These are phyloP conservation scores for Russula brevipes DNA, from an alignment of 768 basidiomycete genomes.

Conservation along the genomic window DNA sequence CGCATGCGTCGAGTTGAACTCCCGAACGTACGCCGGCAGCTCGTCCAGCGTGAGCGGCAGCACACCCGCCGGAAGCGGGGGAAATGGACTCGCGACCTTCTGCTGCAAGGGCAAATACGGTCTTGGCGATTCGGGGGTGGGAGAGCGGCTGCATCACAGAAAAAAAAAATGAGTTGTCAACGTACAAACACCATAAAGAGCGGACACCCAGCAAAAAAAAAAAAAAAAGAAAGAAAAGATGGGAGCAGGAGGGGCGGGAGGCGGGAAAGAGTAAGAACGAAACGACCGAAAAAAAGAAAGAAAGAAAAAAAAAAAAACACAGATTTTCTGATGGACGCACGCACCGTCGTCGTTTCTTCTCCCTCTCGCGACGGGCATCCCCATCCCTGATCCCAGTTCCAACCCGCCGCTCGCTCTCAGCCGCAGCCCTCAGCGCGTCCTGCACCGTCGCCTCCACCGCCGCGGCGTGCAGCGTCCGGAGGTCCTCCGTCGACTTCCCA, in stretches of 20 bases:
- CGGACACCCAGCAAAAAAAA: background rate
- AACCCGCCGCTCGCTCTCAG: constrained; percentile 51
- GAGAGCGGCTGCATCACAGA: constrained; percentile 37
- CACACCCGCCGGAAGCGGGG: constrained; percentile 35
- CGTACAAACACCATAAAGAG: too few relatives aligned
- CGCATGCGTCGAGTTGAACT: constrained; percentile 47
- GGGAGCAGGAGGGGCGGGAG: too few relatives aligned
- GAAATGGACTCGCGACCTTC: constrained; percentile 41
- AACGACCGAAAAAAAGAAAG: background rate
- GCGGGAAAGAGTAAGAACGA: too few relatives aligned
- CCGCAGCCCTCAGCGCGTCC: constrained; percentile 50
- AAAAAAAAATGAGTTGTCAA: background rate
- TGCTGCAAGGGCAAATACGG: constrained; percentile 47
- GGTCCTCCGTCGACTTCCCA: constrained; percentile 35
- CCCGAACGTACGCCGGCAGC: constrained; percentile 50
- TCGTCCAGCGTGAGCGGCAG: constrained; percentile 41
- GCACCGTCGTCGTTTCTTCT: constrained; percentile 55
- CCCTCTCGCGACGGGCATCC: constrained; percentile 35
- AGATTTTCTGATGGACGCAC: constrained; percentile 35
- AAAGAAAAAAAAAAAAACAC: background rate
- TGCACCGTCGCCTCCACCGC: constrained; percentile 51
- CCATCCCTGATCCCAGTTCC: constrained; percentile 43
- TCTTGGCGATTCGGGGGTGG: constrained; percentile 57
- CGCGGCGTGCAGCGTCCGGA: constrained; percentile 45
- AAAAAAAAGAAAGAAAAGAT: background rate